These are phyloP conservation scores for Cyberlindnera bimundalis DNA, from an alignment of 805 yeast species.

Conservation along the genomic window DNA sequence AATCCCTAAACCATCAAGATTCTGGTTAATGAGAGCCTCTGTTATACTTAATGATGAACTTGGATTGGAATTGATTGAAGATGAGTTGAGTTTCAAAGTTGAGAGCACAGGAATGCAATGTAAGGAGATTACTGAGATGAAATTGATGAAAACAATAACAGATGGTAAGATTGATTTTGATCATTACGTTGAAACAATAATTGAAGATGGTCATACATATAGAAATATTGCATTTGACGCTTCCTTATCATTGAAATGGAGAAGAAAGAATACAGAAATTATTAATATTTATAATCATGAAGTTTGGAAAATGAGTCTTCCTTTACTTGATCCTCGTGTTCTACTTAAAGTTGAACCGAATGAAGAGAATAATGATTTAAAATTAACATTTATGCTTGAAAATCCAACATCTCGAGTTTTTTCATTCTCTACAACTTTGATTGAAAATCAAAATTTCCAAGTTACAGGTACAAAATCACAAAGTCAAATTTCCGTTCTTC, in stretches of 20 bases:
- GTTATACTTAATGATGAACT: slow-evolving; percentile 28
- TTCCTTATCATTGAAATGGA: slow-evolving; percentile 33
- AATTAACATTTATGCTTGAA: slow-evolving; percentile 53
- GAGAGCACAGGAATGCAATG: slow-evolving; percentile 36
- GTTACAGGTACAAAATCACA: slow-evolving; percentile 33
- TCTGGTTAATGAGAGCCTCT: slow-evolving; percentile 34
- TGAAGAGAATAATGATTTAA: slow-evolving; percentile 24
- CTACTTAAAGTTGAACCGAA: slow-evolving; percentile 38
- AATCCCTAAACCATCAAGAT: slow-evolving; percentile 32
- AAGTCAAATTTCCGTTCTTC: slow-evolving; percentile 41
- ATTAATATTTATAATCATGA: slow-evolving; percentile 33
- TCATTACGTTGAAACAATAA: slow-evolving; percentile 31
- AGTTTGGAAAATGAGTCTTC: slow-evolving; percentile 51
- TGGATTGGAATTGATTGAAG: slow-evolving; percentile 35
- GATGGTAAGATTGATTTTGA: slow-evolving; percentile 15
- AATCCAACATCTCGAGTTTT: slow-evolving; percentile 73
- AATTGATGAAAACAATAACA: slow-evolving; percentile 1
- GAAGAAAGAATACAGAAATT: slow-evolving; percentile 23
- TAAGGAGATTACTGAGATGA: slow-evolving; percentile 19
- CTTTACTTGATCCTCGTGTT: slow-evolving; percentile 69
- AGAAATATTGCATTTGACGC: slow-evolving; percentile 35
- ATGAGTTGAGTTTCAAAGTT: slow-evolving; percentile 25
- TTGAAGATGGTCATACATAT: slow-evolving; percentile 37
- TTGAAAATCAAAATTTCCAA: slow-evolving; percentile 35
- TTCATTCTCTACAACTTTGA: slow-evolving; percentile 51